Evolutionary conservation across 2,329 filamentous ascomycete species (phyloP), one percentile per base, ranked within the genome.

Genomic region (Fusarium xyrophilum): DNA sequence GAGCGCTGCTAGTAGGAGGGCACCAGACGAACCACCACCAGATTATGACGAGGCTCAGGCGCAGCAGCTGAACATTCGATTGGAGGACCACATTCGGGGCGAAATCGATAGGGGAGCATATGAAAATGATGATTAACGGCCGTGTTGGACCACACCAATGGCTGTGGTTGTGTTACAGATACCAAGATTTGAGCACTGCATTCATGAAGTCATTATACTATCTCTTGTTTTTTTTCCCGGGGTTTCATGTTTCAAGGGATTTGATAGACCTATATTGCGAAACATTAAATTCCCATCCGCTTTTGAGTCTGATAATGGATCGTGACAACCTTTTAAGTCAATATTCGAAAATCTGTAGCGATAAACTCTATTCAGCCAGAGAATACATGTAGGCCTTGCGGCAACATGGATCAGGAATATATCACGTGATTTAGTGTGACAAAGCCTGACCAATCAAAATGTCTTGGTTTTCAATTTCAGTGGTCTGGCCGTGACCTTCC

Each of bases 41-140:
- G 92, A 89, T 36, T 98, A 98, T 76, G 93, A 97, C 74, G 93
- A 97, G 78, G 92, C 92, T 30, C 95, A 97, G 79, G 89, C 86
- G n/a, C 87, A 89, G 72, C 86, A 87, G 30, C 78, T 90, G 30
- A 84, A 80, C 65, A 86, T 83, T 75, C 82, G 80, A 52, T 79
- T 89, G 25, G 88, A 93, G 76, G 88, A 92, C 71, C 91, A 91
- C 63, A 84, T 94, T 69, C 89, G 90, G 46, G 86, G 91, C 65
- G 92, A 92, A 70, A 83, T 92, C 43, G 91, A 95, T 75, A 84
- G 85, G 66, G 83, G 85, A 70, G 63, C 70, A 28, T 63, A 73
- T 51, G 74, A 77, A 53, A 67, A 67, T 57, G 69, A 73, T 65
- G 63, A 70, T 58, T 78, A 68, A 74, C 56, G 63, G 58, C 61